Conservation (phyloP, 345 rosid species). For the Rhizophora mangle region DNA sequence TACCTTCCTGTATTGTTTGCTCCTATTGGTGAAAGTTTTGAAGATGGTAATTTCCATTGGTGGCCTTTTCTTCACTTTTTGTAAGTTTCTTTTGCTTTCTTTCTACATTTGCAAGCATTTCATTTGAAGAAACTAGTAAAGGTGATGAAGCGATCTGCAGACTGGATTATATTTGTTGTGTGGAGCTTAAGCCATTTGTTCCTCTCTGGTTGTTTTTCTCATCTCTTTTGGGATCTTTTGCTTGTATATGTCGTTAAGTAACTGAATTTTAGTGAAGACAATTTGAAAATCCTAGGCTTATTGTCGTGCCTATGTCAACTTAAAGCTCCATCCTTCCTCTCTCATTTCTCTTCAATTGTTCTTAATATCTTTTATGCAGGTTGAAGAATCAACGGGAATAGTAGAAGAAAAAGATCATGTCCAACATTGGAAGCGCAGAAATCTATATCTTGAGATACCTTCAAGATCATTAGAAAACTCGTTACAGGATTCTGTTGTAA, state of each 20-base stretch:
- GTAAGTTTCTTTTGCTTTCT: neutral
- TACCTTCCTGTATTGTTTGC: neutral
- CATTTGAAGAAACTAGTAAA: too few species aligned
- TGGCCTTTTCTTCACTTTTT: neutral
- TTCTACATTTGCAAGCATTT: neutral
- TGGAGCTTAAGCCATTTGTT: neutral
- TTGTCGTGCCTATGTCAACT: neutral
- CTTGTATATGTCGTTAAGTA: too few species aligned
- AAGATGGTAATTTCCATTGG: neutral
- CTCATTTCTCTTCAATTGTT: slow-evolving; percentile 7
- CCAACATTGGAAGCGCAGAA: slow-evolving; percentile 56
- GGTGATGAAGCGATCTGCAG: too few species aligned
- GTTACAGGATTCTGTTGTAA: slow-evolving; percentile 41
- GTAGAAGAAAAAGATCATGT: slow-evolving; percentile 45
- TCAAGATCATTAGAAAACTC: slow-evolving; percentile 43
- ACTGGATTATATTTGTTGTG: neutral
- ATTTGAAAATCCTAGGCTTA: too few species aligned
- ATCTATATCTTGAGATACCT: slow-evolving; percentile 80
- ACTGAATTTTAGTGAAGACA: too few species aligned
- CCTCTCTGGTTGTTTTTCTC: neutral
- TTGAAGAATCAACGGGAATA: slow-evolving; percentile 40
- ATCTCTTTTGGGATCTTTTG: too few species aligned
- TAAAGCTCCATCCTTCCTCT: slow-evolving; percentile 12
- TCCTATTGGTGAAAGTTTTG: too few species aligned
- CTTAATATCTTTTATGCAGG: slow-evolving; percentile 33